A percentile compares a stretch with the other conserved stretches of the same genome.
These are phyloP conservation scores for Nyssa sinensis DNA, from an alignment of 148 eudicot genomes.

Conservation along the genomic window DNA sequence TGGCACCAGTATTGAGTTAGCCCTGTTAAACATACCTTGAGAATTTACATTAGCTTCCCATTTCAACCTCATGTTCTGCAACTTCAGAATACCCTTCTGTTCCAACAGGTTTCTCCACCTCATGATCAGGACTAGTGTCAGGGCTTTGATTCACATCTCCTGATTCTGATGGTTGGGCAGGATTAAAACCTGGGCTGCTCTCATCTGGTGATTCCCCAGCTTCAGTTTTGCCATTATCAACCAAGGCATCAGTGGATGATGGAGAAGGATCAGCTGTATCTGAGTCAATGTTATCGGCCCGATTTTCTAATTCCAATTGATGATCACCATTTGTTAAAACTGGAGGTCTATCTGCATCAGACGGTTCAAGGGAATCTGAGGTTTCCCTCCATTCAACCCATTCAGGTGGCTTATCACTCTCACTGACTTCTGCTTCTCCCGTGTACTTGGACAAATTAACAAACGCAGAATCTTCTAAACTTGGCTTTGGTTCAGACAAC, in stretches of 20 bases:
- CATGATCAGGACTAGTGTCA: neutral
- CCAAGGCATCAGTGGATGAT: slow-evolving; percentile 7
- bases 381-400: slow-evolving; percentile 91
- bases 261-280: slow-evolving; percentile 29
- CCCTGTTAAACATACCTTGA: neutral
- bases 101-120: slow-evolving; percentile 25
- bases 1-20: slow-evolving; percentile 9
- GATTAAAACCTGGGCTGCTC: neutral
- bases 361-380: slow-evolving; percentile 35
- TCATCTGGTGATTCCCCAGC: slow-evolving; percentile 19
- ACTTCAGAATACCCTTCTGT: slow-evolving; percentile 18
- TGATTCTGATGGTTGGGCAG: slow-evolving; percentile 11
- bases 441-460: slow-evolving; percentile 12
- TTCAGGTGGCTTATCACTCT: slow-evolving; percentile 48
- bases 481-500: slow-evolving; percentile 26
- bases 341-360: slow-evolving; percentile 30
- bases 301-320: slow-evolving; percentile 29
- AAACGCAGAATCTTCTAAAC: slow-evolving; percentile 16
- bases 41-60: slow-evolving; percentile 9
- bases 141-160: slow-evolving; percentile 17
- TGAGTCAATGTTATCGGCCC: slow-evolving; percentile 19
- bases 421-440: slow-evolving; percentile 25
- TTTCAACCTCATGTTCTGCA: slow-evolving; percentile 8
- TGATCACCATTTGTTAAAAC: slow-evolving; percentile 37
- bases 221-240: slow-evolving; percentile 16